Percentiles rank a stretch among this genome's conserved stretches.
These are phyloP conservation scores for Scheffersomyces lignosus DNA, from an alignment of 805 yeast species.

Conservation along the genomic window DNA sequence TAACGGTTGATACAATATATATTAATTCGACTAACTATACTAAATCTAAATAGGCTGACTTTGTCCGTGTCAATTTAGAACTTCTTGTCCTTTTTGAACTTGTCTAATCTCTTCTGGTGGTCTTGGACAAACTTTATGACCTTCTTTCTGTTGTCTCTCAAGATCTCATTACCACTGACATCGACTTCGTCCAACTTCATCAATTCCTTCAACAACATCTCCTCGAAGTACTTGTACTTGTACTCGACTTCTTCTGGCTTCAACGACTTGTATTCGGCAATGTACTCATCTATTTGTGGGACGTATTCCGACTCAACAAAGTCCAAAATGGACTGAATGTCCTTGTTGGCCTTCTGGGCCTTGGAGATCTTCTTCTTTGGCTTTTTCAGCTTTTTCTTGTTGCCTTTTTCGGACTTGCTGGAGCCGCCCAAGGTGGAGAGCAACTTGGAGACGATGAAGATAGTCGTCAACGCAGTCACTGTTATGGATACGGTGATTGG, in stretches of 20 bases:
- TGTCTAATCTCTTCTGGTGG: slow-evolving; percentile 57
- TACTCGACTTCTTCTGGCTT: slow-evolving; percentile 39
- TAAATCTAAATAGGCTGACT: no score
- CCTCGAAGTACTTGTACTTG: slow-evolving; percentile 60
- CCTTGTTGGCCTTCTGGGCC: slow-evolving; percentile 41
- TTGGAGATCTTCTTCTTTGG: slow-evolving; percentile 38
- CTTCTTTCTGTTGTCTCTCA: slow-evolving; percentile 59
- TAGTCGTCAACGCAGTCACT: slow-evolving; percentile 28
- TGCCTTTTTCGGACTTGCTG: slow-evolving; percentile 1
- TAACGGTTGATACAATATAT: no score
- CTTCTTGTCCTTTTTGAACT: slow-evolving; percentile 32
- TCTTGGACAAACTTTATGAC: slow-evolving; percentile 61
- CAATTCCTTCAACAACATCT: slow-evolving; percentile 63
- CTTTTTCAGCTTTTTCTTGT: slow-evolving; percentile 17
- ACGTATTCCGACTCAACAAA: slow-evolving; percentile 40
- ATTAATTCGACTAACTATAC: no score
- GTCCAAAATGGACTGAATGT: slow-evolving; percentile 40
- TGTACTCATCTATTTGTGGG: slow-evolving; percentile 36
- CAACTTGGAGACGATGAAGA: slow-evolving; percentile 20
- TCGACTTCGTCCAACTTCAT: slow-evolving; percentile 69
- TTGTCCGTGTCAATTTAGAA: slow-evolving; percentile 17
- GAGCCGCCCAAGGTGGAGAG: no score
- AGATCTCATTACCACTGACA: slow-evolving; percentile 45
- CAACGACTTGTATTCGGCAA: slow-evolving; percentile 26
- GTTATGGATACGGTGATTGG: slow-evolving; percentile 36